Evolutionary conservation across 2,329 filamentous ascomycete species (phyloP), one percentile per base, ranked within the genome.

Genomic region (Trichoderma hamatum): DNA sequence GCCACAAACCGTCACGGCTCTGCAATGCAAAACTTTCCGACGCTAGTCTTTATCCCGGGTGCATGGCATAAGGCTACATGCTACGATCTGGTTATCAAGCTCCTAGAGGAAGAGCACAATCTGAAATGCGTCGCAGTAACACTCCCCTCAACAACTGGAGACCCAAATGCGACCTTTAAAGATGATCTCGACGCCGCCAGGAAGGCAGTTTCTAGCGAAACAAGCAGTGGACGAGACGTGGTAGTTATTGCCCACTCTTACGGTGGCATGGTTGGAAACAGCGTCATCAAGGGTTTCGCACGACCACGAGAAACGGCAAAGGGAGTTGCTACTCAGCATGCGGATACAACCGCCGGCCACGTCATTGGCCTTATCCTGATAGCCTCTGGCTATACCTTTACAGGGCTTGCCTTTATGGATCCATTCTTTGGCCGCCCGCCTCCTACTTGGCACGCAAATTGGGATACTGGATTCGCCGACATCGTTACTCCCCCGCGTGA

Each of bases 361-460:
- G 60, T 62, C 13, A 49, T 62, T 52, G 60, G 60, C 21, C 43
- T 34, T 28, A 62, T 62, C 36, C 60, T 62, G 26, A 62, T 62
- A n/a, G 60, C 60, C 28, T 62, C 60, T 19, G 60, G 60, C n/a
- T 62, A 24, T 16, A 62, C 43, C 0, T 62, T 62, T 9, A 62
- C 60, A 32, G 60, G 60, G 9, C 43, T 62, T 21, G 43, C 60
- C 21, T 62, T 62, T 24, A 62, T 62, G 60, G 60, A 62, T 13
- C 60, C 60, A 5, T 62, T 62, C 28, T 52, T 62, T 13, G 60
- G 60, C 2, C 60, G 28, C 14, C 39, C 60, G 19, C 60, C 60
- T 14, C 60, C 28, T 19, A n/a, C 3, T n/a, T 62, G 46, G 24
- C 60, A 43, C 14, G n/a, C 52, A 9, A 62, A 62, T 36, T 52